Base-by-base conservation (phyloP, 2,329 filamentous ascomycete species). In the Pezicula carpinea region DNA sequence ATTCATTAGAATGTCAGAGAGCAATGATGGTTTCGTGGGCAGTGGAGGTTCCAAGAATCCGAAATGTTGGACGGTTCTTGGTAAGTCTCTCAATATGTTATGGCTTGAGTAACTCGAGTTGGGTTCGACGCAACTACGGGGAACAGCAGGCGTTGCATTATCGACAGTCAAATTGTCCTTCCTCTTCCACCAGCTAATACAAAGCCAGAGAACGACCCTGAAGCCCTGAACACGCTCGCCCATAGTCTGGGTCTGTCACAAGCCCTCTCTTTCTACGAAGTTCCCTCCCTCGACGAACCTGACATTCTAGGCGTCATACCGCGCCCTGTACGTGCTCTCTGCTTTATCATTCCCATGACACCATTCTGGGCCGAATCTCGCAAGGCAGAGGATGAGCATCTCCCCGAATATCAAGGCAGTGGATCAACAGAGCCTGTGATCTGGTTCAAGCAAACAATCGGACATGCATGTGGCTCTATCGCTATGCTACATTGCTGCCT, bases 401-500 rank as follows among this genome's bases (percentile, higher is more conserved):
- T 72, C 34, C 56, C 71, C 2, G 78, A 82, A 39, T 95, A 95
- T 71, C 63, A 65, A 1, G 85, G 84, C 44, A 73, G 71, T n/a
- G 89, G 89, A 2, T 68, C 76, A 1, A 61, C 60, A 1, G 88
- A 95, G 62, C 83, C 87, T 10, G 88, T 95, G 0, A 61, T 93
- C 6, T 99, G 92, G 93, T 97, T 91, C 76, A 87, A 82, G 58
- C 92, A 97, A 71, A 97, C 91, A 0, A 96, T 97, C 59, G 80
- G 87, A 51, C 95, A 97, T 64, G 89, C 92, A 1, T 97, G 92
- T 66, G 92, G 92, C 0, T 71, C 96, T 38, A 96, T 96, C 72
- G 93, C 87, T 0, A 69, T 97, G 22, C 66, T 97, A 39, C 93
- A 97, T 64, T 87, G 85, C 15, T 80, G 89, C 0, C 76, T 77